Conservation (phyloP, 2,329 filamentous ascomycete genomes). For the Arthrobotrys iridis region DNA sequence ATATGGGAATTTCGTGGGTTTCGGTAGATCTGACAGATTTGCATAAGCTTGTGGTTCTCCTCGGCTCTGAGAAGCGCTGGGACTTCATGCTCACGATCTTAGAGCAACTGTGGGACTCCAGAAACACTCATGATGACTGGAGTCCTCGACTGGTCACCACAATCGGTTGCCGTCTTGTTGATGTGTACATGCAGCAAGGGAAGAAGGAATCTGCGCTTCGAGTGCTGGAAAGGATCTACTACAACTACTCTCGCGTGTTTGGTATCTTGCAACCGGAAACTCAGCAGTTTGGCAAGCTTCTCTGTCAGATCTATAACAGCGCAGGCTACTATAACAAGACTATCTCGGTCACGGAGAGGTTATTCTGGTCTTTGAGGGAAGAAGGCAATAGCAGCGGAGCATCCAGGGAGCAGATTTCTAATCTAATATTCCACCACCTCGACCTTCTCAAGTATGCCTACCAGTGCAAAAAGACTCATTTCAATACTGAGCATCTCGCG, state of each 20-base stretch:
- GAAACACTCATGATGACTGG: constrained; percentile 35
- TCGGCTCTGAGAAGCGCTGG: constrained; percentile 28
- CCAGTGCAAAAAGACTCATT: neutral
- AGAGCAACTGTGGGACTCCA: constrained; percentile 42
- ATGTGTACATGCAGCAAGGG: constrained; percentile 42
- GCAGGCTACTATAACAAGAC: constrained; percentile 40
- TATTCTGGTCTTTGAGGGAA: constrained; percentile 22
- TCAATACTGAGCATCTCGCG: constrained; percentile 10
- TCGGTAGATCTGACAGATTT: constrained; percentile 28
- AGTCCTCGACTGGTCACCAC: constrained; percentile 38
- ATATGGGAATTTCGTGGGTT: constrained; percentile 43
- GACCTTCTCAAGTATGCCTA: constrained; percentile 29
- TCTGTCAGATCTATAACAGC: constrained; percentile 34
- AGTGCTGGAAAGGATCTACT: constrained; percentile 32
- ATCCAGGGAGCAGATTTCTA: constrained; percentile 28
- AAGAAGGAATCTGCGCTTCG: constrained; percentile 37
- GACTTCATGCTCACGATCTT: constrained; percentile 39
- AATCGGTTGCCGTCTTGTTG: constrained; percentile 35
- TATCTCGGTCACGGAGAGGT: constrained; percentile 28
- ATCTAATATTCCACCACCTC: constrained; percentile 29
- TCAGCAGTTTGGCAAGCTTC: constrained; percentile 23
- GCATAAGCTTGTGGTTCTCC: constrained; percentile 18
- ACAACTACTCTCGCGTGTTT: constrained; percentile 42
- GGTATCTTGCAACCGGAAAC: constrained; percentile 31
- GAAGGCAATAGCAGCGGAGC: neutral